Evolutionary conservation across 2,329 filamentous ascomycete genomes (phyloP), one percentile per base, ranked within the genome.

Genomic region (Exophiala sideris): DNA sequence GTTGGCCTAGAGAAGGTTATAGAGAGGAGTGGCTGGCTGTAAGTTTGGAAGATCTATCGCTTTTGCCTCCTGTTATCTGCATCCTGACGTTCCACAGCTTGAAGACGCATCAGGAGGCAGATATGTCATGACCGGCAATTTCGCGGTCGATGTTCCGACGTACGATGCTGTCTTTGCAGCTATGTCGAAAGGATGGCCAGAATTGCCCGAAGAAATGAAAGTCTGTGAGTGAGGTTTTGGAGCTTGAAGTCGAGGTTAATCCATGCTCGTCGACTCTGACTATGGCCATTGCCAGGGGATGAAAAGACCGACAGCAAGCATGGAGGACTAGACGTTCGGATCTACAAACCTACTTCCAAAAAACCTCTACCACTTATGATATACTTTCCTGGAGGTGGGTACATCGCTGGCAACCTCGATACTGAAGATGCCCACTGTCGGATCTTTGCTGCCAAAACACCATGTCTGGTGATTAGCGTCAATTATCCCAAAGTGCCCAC

Each of bases 311-410:
- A 54, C 9, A 53, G 20, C n/a, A 16, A 50, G 21, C 45, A 51
- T 49, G 55, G 50, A n/a, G 42, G 48, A 16, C 51, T 56, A 4
- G 51, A 49, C 18, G 57, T 62, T 12, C 57, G 59, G 21, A 60
- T 62, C n/a, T 62, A 62, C 54, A 57, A 53, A 32, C 57, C 59
- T n/a, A 47, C 52, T 4, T 49, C 53, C 1, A 42, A 50, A 21
- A 52, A 50, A 34, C 49, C 54, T 11, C 59, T 71, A 14, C 70
- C 70, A 5, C 54, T 71, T 32, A 66, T 66, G 24, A 61, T 73
- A 6, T 73, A 67, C 57, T 65, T 57, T 45, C 68, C 71, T 51
- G 71, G 70, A 36, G 71, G 70, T 24, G 70, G 70, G 2, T 72
- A 62, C 48, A 60, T 67, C 33, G 58, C 62, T 4, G 70, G 70